phyloP scores from a whole-genome alignment of 2,329 filamentous ascomycete genomes.

The Basipetospora chlamydospora region DNA sequence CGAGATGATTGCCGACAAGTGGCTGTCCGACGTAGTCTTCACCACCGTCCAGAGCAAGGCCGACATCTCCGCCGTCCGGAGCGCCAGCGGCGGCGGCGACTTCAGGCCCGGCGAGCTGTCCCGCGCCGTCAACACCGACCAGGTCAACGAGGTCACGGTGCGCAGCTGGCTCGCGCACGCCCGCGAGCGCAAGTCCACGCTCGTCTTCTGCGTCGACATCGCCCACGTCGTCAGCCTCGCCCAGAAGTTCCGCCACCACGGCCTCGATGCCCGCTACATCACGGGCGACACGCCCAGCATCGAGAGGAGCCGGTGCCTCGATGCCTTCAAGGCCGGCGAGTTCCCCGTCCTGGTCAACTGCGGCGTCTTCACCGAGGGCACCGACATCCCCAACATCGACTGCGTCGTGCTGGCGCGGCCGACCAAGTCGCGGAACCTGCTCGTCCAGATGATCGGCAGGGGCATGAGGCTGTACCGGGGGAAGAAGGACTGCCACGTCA shows the following conservation, averaged over 20 bases:
- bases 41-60: slow-evolving; percentile 78
- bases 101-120: slow-evolving; percentile 71
- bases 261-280: slow-evolving; percentile 75
- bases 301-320: slow-evolving; percentile 55
- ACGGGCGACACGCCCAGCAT: slow-evolving; percentile 62
- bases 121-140: slow-evolving; percentile 63
- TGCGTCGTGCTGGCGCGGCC: slow-evolving; percentile 79
- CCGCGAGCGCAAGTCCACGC: slow-evolving; percentile 58
- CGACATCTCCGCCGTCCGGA: slow-evolving; percentile 58
- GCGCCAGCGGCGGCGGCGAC: slow-evolving; percentile 50
- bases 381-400: slow-evolving; percentile 94
- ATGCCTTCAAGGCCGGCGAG: slow-evolving; percentile 59
- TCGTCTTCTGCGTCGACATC: slow-evolving; percentile 90
- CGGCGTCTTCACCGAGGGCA: slow-evolving; percentile 92
- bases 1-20: slow-evolving; percentile 68
- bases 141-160: slow-evolving; percentile 72
- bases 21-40: slow-evolving; percentile 84
- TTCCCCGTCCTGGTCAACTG: slow-evolving; percentile 90
- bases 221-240: slow-evolving; percentile 67
- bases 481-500: slow-evolving; percentile 83
- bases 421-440: slow-evolving; percentile 79
- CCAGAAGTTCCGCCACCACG: slow-evolving; percentile 57
- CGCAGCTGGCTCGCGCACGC: slow-evolving; percentile 76
- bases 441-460: slow-evolving; percentile 95
- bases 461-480: slow-evolving; percentile 71